phyloP scores from a whole-genome alignment of 352 stramenopile species.

The Globisporangium radiosum region DNA sequence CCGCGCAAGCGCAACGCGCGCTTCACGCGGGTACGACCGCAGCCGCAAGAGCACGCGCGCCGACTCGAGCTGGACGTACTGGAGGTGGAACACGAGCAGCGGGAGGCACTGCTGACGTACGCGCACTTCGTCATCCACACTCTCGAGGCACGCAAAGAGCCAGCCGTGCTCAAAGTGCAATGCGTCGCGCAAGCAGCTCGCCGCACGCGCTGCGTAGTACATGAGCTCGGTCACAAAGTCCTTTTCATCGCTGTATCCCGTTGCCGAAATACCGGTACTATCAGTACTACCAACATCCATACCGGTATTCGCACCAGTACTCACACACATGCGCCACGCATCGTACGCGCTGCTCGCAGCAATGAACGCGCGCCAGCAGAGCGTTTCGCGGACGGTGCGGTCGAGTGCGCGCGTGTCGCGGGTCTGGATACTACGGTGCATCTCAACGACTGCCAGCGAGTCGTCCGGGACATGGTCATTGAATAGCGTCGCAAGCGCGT shows the following conservation, averaged over 20 bases:
- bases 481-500: constrained; percentile 49
- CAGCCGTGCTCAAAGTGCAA: constrained; percentile 71
- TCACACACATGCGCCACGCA: constrained; percentile 59
- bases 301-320: constrained; percentile 4
- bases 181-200: constrained; percentile 46
- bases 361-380: constrained; percentile 21
- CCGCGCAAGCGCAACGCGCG: constrained; percentile 47
- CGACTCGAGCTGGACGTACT: constrained; percentile 76
- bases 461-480: constrained; percentile 57
- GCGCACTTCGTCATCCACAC: constrained; percentile 53
- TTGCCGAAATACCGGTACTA: too few species aligned
- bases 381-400: constrained; percentile 41
- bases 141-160: too few species aligned
- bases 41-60: constrained; percentile 64
- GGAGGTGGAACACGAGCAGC: constrained; percentile 59
- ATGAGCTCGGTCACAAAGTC: constrained; percentile 66
- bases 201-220: constrained; percentile 59
- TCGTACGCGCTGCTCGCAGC: constrained; percentile 60
- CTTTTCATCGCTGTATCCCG: constrained; percentile 73
- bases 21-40: constrained; percentile 48
- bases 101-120: constrained; percentile 54
- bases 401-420: constrained; percentile 45
- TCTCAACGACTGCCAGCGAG: constrained; percentile 53
- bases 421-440: constrained; percentile 39
- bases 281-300: constrained; percentile 6